A percentile compares a stretch with the other conserved stretches of the same genome.
phyloP scores from a whole-genome alignment of 345 rosid genomes.

The Populus euphratica region DNA sequence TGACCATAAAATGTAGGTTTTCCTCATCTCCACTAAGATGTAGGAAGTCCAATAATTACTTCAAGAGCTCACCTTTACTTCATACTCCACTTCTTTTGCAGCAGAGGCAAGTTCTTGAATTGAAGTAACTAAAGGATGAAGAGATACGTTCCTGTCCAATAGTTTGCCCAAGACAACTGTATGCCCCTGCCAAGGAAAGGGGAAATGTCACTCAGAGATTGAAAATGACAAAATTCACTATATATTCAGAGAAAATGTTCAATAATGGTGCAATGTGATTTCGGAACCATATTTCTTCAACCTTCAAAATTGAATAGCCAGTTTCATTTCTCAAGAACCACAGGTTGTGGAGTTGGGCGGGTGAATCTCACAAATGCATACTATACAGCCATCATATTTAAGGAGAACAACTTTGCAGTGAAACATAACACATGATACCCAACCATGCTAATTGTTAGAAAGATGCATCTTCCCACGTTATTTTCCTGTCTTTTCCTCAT shows the following conservation, averaged over 20 bases:
- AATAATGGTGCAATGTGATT: background rate
- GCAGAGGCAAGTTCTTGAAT: constrained; percentile 55
- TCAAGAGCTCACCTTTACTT: constrained; percentile 50
- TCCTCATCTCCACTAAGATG: background rate
- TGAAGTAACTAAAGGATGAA: constrained; percentile 50
- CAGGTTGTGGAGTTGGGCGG: background rate
- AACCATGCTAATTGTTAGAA: background rate
- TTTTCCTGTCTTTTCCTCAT: background rate
- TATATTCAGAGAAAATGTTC: background rate
- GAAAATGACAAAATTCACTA: background rate
- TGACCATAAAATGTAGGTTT: background rate
- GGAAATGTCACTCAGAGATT: background rate
- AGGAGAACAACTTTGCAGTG: background rate
- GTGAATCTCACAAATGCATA: background rate
- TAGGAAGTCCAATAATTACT: background rate
- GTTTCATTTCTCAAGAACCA: background rate
- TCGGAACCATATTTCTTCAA: background rate
- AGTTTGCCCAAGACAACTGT: constrained; percentile 44
- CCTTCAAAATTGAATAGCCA: background rate
- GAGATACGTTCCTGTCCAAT: constrained; percentile 42
- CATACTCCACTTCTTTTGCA: constrained; percentile 52
- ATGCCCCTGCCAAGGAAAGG: constrained; percentile 40
- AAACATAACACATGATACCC: background rate
- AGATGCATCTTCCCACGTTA: background rate
- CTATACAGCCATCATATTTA: background rate